Conservation (phyloP, 2,329 filamentous ascomycete genomes). For the Botrytis fragariae region DNA sequence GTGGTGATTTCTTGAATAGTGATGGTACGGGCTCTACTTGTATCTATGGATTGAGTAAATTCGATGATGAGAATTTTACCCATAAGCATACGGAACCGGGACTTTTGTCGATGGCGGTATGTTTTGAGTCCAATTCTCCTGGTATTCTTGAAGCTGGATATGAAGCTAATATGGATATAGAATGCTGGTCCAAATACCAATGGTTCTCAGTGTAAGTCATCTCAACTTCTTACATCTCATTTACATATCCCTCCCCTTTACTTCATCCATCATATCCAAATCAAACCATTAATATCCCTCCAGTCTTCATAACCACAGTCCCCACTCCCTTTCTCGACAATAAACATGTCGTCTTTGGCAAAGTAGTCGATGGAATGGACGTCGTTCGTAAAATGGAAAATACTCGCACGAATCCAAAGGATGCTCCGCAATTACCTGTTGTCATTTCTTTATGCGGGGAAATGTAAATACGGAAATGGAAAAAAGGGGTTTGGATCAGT, state of each 20-base stretch:
- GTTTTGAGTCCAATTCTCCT: slow-evolving; percentile 38
- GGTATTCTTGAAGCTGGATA: not conserved
- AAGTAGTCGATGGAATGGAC: slow-evolving; percentile 86
- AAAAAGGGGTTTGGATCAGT: not conserved
- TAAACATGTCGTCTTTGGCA: slow-evolving; percentile 95
- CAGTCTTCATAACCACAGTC: slow-evolving; percentile 96
- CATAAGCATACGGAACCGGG: slow-evolving; percentile 77
- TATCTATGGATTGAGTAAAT: slow-evolving; percentile 83
- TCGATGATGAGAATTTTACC: slow-evolving; percentile 87
- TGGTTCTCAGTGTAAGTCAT: slow-evolving; percentile 67
- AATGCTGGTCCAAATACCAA: slow-evolving; percentile 92
- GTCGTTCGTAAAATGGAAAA: slow-evolving; percentile 90
- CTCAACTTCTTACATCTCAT: not conserved
- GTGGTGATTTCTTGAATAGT: slow-evolving; percentile 91
- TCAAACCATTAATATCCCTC: slow-evolving; percentile 65
- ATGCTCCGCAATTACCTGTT: slow-evolving; percentile 82
- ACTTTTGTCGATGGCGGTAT: slow-evolving; percentile 87
- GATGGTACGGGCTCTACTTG: slow-evolving; percentile 85
- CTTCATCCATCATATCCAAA: slow-evolving; percentile 43
- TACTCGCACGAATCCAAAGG: slow-evolving; percentile 73
- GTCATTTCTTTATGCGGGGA: slow-evolving; percentile 85
- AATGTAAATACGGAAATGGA: slow-evolving; percentile 63
- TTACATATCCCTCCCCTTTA: not conserved
- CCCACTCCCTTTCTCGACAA: slow-evolving; percentile 83
- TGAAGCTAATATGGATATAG: slow-evolving; percentile 44